phyloP scores from a whole-genome alignment of 2,329 filamentous ascomycete species.

The Ascosphaera aggregata region DNA sequence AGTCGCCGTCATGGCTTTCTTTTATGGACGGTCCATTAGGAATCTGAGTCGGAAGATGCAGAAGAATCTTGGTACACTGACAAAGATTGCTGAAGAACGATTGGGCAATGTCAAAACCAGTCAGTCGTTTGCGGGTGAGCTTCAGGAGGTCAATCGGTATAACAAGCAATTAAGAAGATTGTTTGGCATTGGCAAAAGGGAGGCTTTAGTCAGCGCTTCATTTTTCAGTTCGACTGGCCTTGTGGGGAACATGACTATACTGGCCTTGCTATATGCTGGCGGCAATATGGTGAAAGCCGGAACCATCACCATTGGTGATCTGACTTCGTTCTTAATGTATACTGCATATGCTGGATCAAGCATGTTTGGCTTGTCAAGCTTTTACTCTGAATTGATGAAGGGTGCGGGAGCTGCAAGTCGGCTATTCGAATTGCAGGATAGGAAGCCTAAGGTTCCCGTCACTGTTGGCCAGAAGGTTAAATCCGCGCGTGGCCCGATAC shows the following conservation, averaged over 20 bases:
- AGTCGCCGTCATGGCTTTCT: slow-evolving; percentile 68
- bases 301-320: slow-evolving; percentile 67
- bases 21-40: slow-evolving; percentile 75
- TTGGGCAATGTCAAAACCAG: slow-evolving; percentile 90
- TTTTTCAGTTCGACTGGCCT: slow-evolving; percentile 79
- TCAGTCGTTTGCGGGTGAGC: slow-evolving; percentile 86
- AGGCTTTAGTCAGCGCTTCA: slow-evolving; percentile 69
- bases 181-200: slow-evolving; percentile 65
- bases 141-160: slow-evolving; percentile 74
- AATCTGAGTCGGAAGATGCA: slow-evolving; percentile 84
- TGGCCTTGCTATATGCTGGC: slow-evolving; percentile 73
- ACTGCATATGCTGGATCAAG: slow-evolving; percentile 70
- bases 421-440: slow-evolving; percentile 86
- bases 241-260: slow-evolving; percentile 88
- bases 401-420: slow-evolving; percentile 92
- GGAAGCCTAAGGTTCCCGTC: slow-evolving; percentile 62
- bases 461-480: slow-evolving; percentile 58
- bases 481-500: slow-evolving; percentile 72
- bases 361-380: slow-evolving; percentile 80
- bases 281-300: slow-evolving; percentile 75
- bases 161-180: slow-evolving; percentile 83
- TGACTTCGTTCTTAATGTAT: slow-evolving; percentile 98
- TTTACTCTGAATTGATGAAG: slow-evolving; percentile 98
- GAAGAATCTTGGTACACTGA: slow-evolving; percentile 74
- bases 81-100: slow-evolving; percentile 96